These are phyloP conservation scores for Gossypium anomalum DNA, from an alignment of 345 rosid species.

Conservation along the genomic window DNA sequence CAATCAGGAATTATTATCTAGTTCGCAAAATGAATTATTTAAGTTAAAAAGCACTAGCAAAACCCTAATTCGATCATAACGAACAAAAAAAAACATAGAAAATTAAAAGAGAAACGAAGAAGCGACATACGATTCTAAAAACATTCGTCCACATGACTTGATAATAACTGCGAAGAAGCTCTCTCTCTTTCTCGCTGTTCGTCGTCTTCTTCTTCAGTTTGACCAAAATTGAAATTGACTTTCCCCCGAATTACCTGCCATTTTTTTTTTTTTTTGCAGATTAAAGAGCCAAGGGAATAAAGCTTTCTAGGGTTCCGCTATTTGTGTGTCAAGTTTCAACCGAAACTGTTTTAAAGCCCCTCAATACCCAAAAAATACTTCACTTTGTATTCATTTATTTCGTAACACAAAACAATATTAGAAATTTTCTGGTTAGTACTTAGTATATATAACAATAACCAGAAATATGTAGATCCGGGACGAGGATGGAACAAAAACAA, in stretches of 20 bases:
- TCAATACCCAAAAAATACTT: neutral
- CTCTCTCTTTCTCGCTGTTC: neutral
- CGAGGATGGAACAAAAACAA: neutral
- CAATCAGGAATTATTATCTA: neutral
- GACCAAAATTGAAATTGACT: neutral
- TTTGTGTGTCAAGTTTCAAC: neutral
- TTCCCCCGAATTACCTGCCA: neutral
- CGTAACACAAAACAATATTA: neutral
- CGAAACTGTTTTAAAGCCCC: neutral
- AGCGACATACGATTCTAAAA: constrained; percentile 63
- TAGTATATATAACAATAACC: neutral
- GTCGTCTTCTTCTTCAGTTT: neutral
- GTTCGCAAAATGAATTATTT: neutral
- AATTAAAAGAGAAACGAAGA: neutral
- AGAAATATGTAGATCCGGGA: neutral
- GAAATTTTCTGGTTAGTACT: neutral
- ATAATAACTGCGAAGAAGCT: constrained; percentile 15
- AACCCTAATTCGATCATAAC: neutral
- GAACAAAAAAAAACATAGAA: neutral
- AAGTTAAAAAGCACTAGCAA: neutral
- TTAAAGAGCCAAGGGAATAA: neutral
- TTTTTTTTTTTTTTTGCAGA: neutral
- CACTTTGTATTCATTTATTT: neutral
- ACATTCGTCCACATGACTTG: constrained; percentile 86
- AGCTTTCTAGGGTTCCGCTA: neutral